Evolutionary conservation across 164 flowering plant genomes (phyloP).

Genomic region (Echeveria elegans): DNA sequence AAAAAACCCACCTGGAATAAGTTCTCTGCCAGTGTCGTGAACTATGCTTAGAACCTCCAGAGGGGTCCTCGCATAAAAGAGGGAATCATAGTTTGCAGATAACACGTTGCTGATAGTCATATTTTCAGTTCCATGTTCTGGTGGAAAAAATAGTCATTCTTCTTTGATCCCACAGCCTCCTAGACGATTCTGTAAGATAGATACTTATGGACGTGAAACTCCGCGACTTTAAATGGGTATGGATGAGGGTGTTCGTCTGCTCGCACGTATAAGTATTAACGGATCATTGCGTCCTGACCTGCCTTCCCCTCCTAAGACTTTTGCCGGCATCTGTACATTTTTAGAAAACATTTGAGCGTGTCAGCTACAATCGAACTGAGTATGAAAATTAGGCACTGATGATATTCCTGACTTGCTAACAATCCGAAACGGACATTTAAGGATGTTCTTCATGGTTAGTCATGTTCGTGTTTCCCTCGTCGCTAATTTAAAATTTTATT

Average conservation of each 20-base stretch:
- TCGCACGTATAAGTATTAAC: conserved; percentile 38
- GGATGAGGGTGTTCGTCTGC: conserved; percentile 26
- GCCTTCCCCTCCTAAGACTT: conserved; percentile 52
- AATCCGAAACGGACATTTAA: too few relatives aligned
- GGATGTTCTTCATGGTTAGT: too few relatives aligned
- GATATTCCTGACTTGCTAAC: too few relatives aligned
- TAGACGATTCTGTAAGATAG: conserved; percentile 33
- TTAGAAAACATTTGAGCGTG: not conserved
- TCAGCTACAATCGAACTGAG: too few relatives aligned
- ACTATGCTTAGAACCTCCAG: conserved; percentile 45
- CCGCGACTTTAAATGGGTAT: conserved; percentile 38
- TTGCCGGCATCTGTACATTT: conserved; percentile 36
- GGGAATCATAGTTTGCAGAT: conserved; percentile 25
- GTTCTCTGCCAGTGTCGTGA: conserved; percentile 39
- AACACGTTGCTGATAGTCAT: conserved; percentile 29
- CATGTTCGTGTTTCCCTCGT: too few relatives aligned
- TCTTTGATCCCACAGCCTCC: conserved; percentile 46
- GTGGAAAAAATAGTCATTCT: conserved; percentile 46
- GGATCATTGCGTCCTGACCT: conserved; percentile 59
- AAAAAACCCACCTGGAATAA: conserved; percentile 38
- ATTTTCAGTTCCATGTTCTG: conserved; percentile 35
- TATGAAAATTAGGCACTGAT: too few relatives aligned
- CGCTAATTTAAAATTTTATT: too few relatives aligned
- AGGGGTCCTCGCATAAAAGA: conserved; percentile 36
- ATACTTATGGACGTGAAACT: conserved; percentile 35